Base-by-base conservation (phyloP, 306 rosid genomes). In the Morella rubra region DNA sequence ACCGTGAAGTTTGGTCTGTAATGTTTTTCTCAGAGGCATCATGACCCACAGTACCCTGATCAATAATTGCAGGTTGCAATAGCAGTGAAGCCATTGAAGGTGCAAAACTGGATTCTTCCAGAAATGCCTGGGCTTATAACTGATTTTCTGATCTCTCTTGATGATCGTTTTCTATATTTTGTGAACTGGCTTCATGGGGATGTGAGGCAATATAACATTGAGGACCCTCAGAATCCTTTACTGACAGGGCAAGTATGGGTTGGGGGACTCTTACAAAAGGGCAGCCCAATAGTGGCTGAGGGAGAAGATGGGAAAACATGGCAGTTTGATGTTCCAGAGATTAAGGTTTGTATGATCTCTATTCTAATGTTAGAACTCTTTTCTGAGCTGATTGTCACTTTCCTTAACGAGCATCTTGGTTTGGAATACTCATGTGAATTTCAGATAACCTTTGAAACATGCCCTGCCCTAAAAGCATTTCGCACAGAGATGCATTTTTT, bases 171-270 rank as follows among this genome's bases (percentile, higher is more conserved):
- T 79, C 78, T 95, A 62, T 92, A 92, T 85, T 80, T 89, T 13
- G 95, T 83, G 85, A 95, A 95, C 89, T 95, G 98, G 98, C 95
- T 95, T 79, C 98, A 95, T 41, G 97, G 98, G 14, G 97, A 95
- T 86, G 88, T 95, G 77, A 87, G 98, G 20, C 98, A 95, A 66
- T 95, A 90, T 66, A 86, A 90, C 81, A 90, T 95, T 44, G 96
- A 92, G 84, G 96, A 95, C 73, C 80, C 87, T 55, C 80, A 82
- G 75, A 85, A 80, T 80, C 98, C 98, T 51, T 73, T 73, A 77
- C 78, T 90, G 46, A 83, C 87, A 1, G 97, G 98, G 73, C 98
- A 95, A 86, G 68, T 92, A 19, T 95, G 98, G 97, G 88, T 85
- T 11, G 98, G 98, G 14, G 97, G 98, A 76, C 92, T 80, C 22